Percentiles rank a stretch among this genome's conserved stretches.
These are phyloP conservation scores for Neurospora africana DNA, from an alignment of 495 filamentous ascomycete genomes.

Conservation along the genomic window DNA sequence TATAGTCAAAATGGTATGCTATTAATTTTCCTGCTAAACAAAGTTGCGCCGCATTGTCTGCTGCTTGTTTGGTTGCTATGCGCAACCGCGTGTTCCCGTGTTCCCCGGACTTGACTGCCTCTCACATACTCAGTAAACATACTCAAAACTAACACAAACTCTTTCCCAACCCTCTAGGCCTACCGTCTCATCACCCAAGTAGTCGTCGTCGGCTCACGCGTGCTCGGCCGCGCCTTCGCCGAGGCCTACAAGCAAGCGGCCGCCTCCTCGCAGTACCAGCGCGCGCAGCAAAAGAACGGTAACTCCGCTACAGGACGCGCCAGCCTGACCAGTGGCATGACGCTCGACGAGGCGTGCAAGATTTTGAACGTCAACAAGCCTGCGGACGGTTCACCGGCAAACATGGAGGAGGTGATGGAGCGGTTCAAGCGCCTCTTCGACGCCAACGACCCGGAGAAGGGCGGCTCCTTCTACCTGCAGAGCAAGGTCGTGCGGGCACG, in stretches of 20 bases:
- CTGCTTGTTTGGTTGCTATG: neutral
- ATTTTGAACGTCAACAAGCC: slow-evolving; percentile 94
- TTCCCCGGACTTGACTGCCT: neutral
- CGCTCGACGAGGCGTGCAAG: slow-evolving; percentile 92
- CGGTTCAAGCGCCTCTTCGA: slow-evolving; percentile 95
- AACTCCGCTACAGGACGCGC: slow-evolving; percentile 26
- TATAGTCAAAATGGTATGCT: neutral
- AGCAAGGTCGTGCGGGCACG: slow-evolving; percentile 89
- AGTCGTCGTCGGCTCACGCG: slow-evolving; percentile 77
- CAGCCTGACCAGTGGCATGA: slow-evolving; percentile 59
- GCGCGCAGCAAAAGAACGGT: slow-evolving; percentile 44
- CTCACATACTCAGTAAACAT: neutral
- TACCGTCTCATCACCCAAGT: slow-evolving; percentile 92
- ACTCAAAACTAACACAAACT: neutral
- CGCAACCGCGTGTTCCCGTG: neutral
- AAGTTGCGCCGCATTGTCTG: neutral
- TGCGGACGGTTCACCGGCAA: slow-evolving; percentile 54
- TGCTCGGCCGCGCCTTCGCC: slow-evolving; percentile 84
- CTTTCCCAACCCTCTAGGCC: slow-evolving; percentile 45
- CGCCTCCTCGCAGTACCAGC: slow-evolving; percentile 71
- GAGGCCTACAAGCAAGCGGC: slow-evolving; percentile 88
- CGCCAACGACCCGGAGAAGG: slow-evolving; percentile 83
- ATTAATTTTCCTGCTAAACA: neutral
- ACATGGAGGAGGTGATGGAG: slow-evolving; percentile 66
- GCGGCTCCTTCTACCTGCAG: slow-evolving; percentile 95